phyloP scores from a whole-genome alignment of 306 rosid species.

The Dalbergia oliveri region DNA sequence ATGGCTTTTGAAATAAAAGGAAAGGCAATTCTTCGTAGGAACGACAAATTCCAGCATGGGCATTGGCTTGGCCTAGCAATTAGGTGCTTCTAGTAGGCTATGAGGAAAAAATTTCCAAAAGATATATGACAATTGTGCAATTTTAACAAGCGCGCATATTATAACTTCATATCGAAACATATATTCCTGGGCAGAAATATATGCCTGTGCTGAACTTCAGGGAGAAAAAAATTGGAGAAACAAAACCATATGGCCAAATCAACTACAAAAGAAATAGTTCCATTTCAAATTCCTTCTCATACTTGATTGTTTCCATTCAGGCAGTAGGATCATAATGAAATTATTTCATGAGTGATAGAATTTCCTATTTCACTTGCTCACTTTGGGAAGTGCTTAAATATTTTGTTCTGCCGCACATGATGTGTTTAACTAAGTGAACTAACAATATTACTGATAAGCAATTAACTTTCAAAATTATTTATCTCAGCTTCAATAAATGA shows the following conservation, averaged over 20 bases:
- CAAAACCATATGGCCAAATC: too few species aligned
- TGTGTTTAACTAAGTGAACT: neutral
- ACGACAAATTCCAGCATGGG: slow-evolving; percentile 14
- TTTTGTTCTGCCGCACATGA: slow-evolving; percentile 1
- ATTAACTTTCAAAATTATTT: neutral
- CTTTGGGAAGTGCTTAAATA: slow-evolving; percentile 3
- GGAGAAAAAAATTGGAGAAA: too few species aligned
- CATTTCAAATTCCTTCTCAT: slow-evolving; percentile 23
- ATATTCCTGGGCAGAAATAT: too few species aligned
- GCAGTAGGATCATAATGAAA: neutral
- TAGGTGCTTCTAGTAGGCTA: slow-evolving; percentile 5
- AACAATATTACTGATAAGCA: slow-evolving; percentile 6
- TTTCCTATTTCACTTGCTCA: slow-evolving; percentile 10
- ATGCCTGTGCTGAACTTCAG: too few species aligned
- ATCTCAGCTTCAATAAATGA: slow-evolving; percentile 4
- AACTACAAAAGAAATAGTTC: too few species aligned
- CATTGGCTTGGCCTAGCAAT: neutral
- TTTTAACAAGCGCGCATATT: neutral
- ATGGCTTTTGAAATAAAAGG: slow-evolving; percentile 15
- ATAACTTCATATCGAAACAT: too few species aligned
- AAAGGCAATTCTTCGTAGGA: slow-evolving; percentile 15
- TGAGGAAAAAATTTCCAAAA: slow-evolving; percentile 1
- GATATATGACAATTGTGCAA: neutral
- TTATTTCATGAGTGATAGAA: slow-evolving; percentile 4
- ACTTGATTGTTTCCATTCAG: slow-evolving; percentile 28